A percentile compares a stretch with the other conserved stretches of the same genome.
Evolutionary conservation across 345 rosid genomes (phyloP).

Genomic region (Atalantia buxifolia): DNA sequence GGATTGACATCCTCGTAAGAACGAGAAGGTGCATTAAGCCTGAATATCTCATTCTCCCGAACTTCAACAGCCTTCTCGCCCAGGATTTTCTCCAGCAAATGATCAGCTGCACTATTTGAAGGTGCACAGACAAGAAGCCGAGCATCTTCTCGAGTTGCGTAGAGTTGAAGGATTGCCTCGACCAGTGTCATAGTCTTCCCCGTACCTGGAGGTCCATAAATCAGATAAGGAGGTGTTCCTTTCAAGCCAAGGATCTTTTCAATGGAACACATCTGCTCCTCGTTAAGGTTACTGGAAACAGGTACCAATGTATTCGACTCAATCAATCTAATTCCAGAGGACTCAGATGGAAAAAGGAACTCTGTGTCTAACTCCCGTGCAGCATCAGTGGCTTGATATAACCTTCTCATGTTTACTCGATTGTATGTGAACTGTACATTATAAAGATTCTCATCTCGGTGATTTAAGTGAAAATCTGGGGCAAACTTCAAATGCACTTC

Average conservation of each 20-base stretch:
- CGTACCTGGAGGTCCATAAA: constrained; percentile 96
- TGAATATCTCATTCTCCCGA: constrained; percentile 58
- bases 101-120: constrained; percentile 93
- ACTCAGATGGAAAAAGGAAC: constrained; percentile 62
- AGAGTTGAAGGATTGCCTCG: constrained; percentile 81
- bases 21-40: constrained; percentile 83
- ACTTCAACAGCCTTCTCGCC: constrained; percentile 41
- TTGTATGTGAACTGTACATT: constrained; percentile 72
- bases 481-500: constrained; percentile 70
- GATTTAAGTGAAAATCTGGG: constrained; percentile 44
- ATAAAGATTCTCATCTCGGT: constrained; percentile 49
- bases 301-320: constrained; percentile 51
- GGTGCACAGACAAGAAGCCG: constrained; percentile 86
- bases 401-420: constrained; percentile 63
- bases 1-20: constrained; percentile 62
- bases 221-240: constrained; percentile 85
- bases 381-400: constrained; percentile 72
- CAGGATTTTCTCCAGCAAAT: constrained; percentile 64
- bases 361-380: constrained; percentile 43
- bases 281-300: constrained; percentile 54
- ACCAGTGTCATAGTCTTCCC: constrained; percentile 89
- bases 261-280: constrained; percentile 70
- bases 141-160: constrained; percentile 30
- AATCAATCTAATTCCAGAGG: constrained; percentile 43
- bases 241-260: constrained; percentile 78